A percentile compares a stretch with the other conserved stretches of the same genome.
Conservation (phyloP, 495 filamentous ascomycete genomes). For the Articulospora tetracladia region DNA sequence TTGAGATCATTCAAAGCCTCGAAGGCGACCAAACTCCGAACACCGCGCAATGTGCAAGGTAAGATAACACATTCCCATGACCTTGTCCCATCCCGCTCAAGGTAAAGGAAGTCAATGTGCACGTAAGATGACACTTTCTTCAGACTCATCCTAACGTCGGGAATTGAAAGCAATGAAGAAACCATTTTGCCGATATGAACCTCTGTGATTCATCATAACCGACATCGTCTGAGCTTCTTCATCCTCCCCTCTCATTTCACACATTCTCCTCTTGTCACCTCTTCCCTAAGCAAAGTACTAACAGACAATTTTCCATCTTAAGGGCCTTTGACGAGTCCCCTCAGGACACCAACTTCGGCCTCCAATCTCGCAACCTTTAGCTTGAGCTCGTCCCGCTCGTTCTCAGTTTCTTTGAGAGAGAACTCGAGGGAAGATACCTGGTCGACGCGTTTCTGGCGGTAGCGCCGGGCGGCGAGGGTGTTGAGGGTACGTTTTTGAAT, state of each 20-base stretch:
- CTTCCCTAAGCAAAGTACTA: neutral
- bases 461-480: constrained; percentile 66
- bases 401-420: constrained; percentile 53
- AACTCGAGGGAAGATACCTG: constrained; percentile 60
- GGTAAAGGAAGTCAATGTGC: too few relatives aligned
- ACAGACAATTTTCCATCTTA: neutral
- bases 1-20: too few relatives aligned
- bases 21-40: too few relatives aligned
- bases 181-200: constrained; percentile 4
- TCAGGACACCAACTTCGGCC: constrained; percentile 46
- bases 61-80: too few relatives aligned
- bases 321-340: constrained; percentile 1
- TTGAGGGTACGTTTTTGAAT: constrained; percentile 59
- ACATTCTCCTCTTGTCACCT: neutral
- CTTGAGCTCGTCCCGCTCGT: constrained; percentile 63
- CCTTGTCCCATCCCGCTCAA: too few relatives aligned
- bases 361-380: constrained; percentile 59
- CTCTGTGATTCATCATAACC: constrained; percentile 1
- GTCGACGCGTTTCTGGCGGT: constrained; percentile 66
- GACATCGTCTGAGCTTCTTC: constrained; percentile 7
- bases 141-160: too few relatives aligned
- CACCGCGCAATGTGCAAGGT: too few relatives aligned
- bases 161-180: neutral
- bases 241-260: neutral
- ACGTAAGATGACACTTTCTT: too few relatives aligned